Base-by-base conservation (phyloP, 2,329 filamentous ascomycete species). In the Neofusicoccum laricinum region DNA sequence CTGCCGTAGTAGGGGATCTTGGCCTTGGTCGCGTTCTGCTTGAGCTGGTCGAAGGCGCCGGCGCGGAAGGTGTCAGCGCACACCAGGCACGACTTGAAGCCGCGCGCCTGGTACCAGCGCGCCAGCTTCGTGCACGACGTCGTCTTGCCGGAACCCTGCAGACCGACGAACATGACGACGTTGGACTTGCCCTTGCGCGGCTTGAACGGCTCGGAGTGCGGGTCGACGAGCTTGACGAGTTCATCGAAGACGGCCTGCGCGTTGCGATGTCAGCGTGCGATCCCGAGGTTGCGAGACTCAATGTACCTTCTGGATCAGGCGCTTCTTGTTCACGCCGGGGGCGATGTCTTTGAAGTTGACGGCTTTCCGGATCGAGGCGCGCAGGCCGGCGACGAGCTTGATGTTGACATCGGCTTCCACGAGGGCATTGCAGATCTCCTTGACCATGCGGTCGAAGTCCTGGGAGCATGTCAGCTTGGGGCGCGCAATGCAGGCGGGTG, bases 1-100 rank as follows among this genome's bases (percentile, higher is more conserved):
- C 92, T 96, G 72, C 95, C 95, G 76, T 96, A 99, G 84, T 99
- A 99, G 10, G 95, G 95, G 61, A 99, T 98, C 82, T 98, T 98
- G 58, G 95, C 95, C 78, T 98, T 99, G 38, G 93, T 98, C 1
- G 95, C 95, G 76, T 99, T 99, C 80, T 99, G 95, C 81, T 98
- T 98, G 77, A 99, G 79, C 81, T 99, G 95, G 75, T 99, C 95
- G 71, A 99, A 99, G 46, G 95, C 95, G 83, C 95, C 95, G 38
- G 95, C 95, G 81, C 95, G 91, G 84, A 99, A 99, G 30, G 95
- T 99, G 79, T 99, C 95, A 57, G 95, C 95, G 80, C 95, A 99
- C 38, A 99, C 95, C 64, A 99, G 82, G 69, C 94, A 97, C 7
- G 93, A 87, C 78, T 92, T 92, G 84, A 98, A 96, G 0, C 95